phyloP scores from a whole-genome alignment of 2,329 filamentous ascomycete genomes.

The Colletotrichum sp. region DNA sequence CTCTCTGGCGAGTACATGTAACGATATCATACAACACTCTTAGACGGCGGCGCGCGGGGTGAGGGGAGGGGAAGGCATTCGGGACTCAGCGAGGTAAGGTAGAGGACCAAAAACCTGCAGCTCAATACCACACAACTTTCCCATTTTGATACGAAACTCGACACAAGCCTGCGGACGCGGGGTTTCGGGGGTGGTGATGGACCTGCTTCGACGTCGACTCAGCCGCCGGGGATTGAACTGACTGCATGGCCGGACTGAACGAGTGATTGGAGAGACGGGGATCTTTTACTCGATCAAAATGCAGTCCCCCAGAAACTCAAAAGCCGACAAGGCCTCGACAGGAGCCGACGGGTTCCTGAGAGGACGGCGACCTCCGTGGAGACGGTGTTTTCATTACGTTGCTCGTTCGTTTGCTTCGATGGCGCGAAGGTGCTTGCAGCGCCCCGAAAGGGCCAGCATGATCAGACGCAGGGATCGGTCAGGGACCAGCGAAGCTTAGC shows the following conservation, averaged over 20 bases:
- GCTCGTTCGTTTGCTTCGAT: neutral
- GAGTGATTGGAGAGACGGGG: neutral
- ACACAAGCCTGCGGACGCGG: neutral
- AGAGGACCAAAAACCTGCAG: neutral
- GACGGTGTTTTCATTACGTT: conserved; percentile 10
- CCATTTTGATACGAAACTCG: neutral
- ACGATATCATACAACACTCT: conserved; percentile 20
- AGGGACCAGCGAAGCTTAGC: conserved; percentile 13
- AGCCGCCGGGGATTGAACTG: neutral
- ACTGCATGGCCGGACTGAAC: neutral
- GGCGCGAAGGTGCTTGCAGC: neutral
- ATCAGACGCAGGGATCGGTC: conserved; percentile 1
- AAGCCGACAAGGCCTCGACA: neutral
- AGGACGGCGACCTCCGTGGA: conserved; percentile 7
- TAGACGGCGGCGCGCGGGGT: conserved; percentile 7
- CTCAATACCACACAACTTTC: conserved; percentile 14
- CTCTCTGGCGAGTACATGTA: conserved; percentile 19
- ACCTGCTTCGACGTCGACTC: neutral
- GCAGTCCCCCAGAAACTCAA: neutral
- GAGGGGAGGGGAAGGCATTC: neutral
- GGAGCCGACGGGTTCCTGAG: neutral
- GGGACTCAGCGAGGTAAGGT: neutral
- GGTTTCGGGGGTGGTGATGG: neutral
- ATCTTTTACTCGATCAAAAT: conserved; percentile 9
- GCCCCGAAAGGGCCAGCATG: neutral